Percentiles rank a stretch among this genome's conserved stretches.
phyloP scores from a whole-genome alignment of 805 yeast species.

The Wickerhamiella sorbophila region DNA sequence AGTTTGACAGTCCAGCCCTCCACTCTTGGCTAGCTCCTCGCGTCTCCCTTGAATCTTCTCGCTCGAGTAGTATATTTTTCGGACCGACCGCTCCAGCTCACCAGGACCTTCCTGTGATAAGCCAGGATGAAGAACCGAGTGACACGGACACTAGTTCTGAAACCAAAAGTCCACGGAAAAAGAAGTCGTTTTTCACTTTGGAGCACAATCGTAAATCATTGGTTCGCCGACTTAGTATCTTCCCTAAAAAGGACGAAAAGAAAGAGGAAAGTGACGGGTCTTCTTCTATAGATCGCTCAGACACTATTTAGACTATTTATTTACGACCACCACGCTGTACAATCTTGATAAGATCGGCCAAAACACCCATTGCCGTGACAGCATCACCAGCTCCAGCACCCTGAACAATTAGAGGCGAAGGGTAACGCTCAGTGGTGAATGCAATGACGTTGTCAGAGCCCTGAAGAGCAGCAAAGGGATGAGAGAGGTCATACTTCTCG shows the following conservation, averaged over 20 bases:
- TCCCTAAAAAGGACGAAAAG: neutral
- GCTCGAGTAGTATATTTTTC: conserved; percentile 1
- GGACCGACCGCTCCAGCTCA: neutral
- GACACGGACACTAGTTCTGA: neutral
- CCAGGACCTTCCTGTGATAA: neutral
- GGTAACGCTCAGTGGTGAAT: conserved; percentile 80
- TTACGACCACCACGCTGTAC: conserved; percentile 46
- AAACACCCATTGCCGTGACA: conserved; percentile 76
- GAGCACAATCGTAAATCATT: neutral
- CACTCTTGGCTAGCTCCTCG: conserved; percentile 3
- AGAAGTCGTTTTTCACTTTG: neutral
- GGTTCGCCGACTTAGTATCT: conserved; percentile 2
- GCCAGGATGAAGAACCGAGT: neutral
- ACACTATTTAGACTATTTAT: neutral
- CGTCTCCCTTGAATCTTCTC: conserved; percentile 1
- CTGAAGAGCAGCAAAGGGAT: conserved; percentile 89
- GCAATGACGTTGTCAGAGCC: conserved; percentile 95
- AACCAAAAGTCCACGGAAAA: neutral
- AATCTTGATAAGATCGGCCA: conserved; percentile 83
- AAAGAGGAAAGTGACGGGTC: neutral
- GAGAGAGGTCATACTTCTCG: conserved; percentile 72
- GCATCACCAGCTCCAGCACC: conserved; percentile 90
- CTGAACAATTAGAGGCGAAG: conserved; percentile 85
- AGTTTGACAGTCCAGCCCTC: conserved; percentile 1
- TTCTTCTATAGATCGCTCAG: neutral